phyloP scores from a whole-genome alignment of 1,284 basidiomycete species.

The Sphaerobolus stellatus region DNA sequence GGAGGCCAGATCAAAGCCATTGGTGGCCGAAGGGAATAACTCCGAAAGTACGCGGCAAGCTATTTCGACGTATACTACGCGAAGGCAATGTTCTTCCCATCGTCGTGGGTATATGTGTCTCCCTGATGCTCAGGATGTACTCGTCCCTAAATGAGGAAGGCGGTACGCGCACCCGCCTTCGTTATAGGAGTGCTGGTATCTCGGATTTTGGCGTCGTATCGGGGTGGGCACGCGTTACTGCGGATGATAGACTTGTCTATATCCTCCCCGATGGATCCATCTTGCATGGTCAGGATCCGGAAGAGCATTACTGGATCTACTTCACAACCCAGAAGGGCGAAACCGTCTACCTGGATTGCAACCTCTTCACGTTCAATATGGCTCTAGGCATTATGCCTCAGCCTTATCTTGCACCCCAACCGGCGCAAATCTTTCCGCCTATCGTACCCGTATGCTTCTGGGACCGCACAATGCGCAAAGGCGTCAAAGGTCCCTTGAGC shows the following conservation, averaged over 20 bases:
- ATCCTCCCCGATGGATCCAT: conserved; percentile 21
- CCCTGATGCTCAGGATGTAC: conserved; percentile 40
- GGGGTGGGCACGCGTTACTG: conserved; percentile 32
- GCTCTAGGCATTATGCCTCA: conserved; percentile 11
- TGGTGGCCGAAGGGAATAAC: conserved; percentile 35
- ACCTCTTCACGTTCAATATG: conserved; percentile 42
- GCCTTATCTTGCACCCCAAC: conserved; percentile 8
- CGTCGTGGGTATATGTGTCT: conserved; percentile 20
- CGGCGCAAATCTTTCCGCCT: conserved; percentile 1
- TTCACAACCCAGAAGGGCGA: conserved; percentile 43
- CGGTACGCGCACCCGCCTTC: not conserved
- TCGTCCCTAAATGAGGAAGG: conserved; percentile 31
- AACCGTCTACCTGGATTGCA: conserved; percentile 38
- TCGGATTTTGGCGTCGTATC: conserved; percentile 42
- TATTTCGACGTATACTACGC: conserved; percentile 31
- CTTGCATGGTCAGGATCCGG: conserved; percentile 36
- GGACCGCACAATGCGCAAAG: conserved; percentile 20
- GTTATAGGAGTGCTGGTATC: not conserved
- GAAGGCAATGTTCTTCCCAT: conserved; percentile 37
- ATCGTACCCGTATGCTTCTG: conserved; percentile 35
- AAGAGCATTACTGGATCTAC: conserved; percentile 49
- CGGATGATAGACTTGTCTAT: conserved; percentile 38
- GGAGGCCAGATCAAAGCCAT: not conserved
- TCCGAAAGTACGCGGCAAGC: conserved; percentile 27
- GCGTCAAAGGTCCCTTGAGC: not conserved